Conservation (phyloP, 2,329 filamentous ascomycete genomes). For the Biscogniauxia sp. region DNA sequence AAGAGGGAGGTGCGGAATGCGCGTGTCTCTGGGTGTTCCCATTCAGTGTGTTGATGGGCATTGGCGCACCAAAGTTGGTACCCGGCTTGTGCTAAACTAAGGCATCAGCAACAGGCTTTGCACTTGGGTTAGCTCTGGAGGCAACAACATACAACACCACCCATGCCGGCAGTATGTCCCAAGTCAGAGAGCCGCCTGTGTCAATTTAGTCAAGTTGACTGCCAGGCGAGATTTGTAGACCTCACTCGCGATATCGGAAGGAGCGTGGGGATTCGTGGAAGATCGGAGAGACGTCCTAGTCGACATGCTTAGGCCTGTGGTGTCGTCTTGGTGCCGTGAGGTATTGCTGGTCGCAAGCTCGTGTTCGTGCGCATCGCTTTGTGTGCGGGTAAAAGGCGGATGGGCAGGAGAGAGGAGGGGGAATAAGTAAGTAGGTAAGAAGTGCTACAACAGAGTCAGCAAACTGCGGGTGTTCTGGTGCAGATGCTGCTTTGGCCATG, state of each 20-base stretch:
- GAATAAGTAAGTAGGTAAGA: constrained; percentile 5
- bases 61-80: constrained; percentile 10
- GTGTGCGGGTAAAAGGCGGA: constrained; percentile 1
- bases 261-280: constrained; percentile 18
- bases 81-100: constrained; percentile 11
- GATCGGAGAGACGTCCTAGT: constrained; percentile 15
- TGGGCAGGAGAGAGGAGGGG: constrained; percentile 4
- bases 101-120: background rate
- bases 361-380: constrained; percentile 16
- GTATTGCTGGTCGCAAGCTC: constrained; percentile 8
- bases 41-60: constrained; percentile 25
- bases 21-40: constrained; percentile 11
- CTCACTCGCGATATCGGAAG: constrained; percentile 19
- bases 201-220: constrained; percentile 5
- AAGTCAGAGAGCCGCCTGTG: background rate
- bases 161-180: constrained; percentile 16
- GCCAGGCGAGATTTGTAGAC: constrained; percentile 8
- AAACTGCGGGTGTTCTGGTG: background rate
- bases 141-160: constrained; percentile 9
- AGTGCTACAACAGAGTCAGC: background rate
- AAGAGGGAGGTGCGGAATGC: constrained; percentile 5
- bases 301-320: constrained; percentile 23
- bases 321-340: constrained; percentile 12
- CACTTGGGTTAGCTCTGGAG: background rate
- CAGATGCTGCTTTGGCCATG: background rate